Evolutionary conservation across 495 filamentous ascomycete species (phyloP).

Genomic region (Letharia lupina): DNA sequence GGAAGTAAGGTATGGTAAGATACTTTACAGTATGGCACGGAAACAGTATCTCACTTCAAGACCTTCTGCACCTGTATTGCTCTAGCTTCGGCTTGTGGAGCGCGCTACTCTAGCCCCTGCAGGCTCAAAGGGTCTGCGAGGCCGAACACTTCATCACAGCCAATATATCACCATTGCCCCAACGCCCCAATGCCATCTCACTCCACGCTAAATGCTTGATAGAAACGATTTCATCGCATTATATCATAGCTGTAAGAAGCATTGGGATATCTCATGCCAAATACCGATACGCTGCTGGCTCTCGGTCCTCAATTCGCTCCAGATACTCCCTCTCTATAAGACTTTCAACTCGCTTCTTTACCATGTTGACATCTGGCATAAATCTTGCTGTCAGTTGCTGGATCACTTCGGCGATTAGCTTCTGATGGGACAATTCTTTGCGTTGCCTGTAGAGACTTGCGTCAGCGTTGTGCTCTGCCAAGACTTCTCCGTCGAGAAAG

Average conservation of each 20-base stretch:
- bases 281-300: constrained; percentile 67
- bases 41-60: background rate
- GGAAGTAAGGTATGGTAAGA: no score
- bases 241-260: background rate
- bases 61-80: background rate
- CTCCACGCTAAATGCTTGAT: constrained; percentile 17
- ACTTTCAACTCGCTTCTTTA: constrained; percentile 91
- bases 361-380: constrained; percentile 78
- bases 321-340: constrained; percentile 89
- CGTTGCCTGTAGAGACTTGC: constrained; percentile 58
- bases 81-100: background rate
- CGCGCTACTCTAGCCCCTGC: background rate
- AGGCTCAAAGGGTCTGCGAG: no score
- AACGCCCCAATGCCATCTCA: constrained; percentile 6
- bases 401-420: constrained; percentile 80
- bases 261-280: constrained; percentile 44
- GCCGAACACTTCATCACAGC: background rate
- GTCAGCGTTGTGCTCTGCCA: background rate
- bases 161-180: background rate
- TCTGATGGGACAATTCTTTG: constrained; percentile 69
- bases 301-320: constrained; percentile 67
- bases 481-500: background rate
- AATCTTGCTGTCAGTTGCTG: constrained; percentile 70
- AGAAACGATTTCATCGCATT: background rate
- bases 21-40: background rate